These are phyloP conservation scores for Euphrasia arctica DNA, from an alignment of 305 asterid genomes.

Conservation along the genomic window DNA sequence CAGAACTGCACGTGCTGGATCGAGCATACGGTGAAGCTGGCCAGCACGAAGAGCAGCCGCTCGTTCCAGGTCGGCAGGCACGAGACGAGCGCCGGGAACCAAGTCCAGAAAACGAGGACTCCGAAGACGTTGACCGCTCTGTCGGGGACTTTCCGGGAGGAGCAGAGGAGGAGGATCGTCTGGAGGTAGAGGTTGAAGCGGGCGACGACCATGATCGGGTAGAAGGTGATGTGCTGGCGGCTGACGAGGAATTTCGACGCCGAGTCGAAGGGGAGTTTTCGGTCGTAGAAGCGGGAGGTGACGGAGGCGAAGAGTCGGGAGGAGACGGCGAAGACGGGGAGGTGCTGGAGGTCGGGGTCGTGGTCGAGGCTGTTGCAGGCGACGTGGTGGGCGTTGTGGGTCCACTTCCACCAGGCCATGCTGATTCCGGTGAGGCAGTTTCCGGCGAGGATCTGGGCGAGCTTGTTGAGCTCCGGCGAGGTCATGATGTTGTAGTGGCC, in stretches of 20 bases:
- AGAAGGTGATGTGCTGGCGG: conserved; percentile 58
- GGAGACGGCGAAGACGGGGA: conserved; percentile 42
- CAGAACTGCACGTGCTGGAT: conserved; percentile 68
- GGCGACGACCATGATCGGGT: conserved; percentile 53
- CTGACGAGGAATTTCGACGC: conserved; percentile 51
- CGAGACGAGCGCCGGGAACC: conserved; percentile 68
- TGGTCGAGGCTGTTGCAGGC: background rate
- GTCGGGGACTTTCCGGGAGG: conserved; percentile 56
- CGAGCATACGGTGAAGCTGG: conserved; percentile 48
- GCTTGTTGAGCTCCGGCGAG: conserved; percentile 36
- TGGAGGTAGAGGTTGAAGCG: conserved; percentile 60
- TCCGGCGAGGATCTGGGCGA: conserved; percentile 48
- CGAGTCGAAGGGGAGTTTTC: conserved; percentile 50
- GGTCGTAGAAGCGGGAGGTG: conserved; percentile 44
- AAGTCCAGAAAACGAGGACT: conserved; percentile 58
- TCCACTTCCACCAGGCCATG: conserved; percentile 42
- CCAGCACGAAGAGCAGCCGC: conserved; percentile 47
- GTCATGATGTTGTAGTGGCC: conserved; percentile 67
- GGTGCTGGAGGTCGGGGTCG: conserved; percentile 10
- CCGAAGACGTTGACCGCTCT: conserved; percentile 54
- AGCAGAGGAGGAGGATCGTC: conserved; percentile 47
- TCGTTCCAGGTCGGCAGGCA: conserved; percentile 60
- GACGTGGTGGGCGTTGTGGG: conserved; percentile 8
- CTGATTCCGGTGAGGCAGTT: conserved; percentile 72
- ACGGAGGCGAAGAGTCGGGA: conserved; percentile 36